Evolutionary conservation across 2,329 filamentous ascomycete genomes (phyloP), one percentile per base, ranked within the genome.

Genomic region (Aspergillus sp.): DNA sequence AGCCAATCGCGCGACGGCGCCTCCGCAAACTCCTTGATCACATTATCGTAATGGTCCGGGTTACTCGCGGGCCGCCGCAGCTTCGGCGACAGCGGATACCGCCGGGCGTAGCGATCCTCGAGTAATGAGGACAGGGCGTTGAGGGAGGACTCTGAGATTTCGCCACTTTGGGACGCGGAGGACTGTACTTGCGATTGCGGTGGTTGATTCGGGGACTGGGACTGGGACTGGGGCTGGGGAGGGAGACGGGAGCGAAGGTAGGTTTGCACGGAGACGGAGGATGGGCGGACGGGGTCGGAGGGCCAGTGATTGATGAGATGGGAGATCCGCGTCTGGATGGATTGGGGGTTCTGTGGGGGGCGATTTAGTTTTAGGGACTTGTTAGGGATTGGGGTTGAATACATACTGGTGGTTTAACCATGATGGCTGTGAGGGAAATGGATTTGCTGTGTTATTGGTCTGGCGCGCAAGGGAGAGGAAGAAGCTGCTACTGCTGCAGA

Each of bases 41-140:
- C 65, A 59, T 80, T 75, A 57, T 80, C 78, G 66, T 85, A 86
- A 66, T 85, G 78, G 2, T 76, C 75, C 9, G 82, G 81, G 53
- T 80, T 79, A 63, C 80, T 84, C 3, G 73, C 74, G 1, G 84
- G 84, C 59, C 76, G 74, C 63, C 84, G 77, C 64, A 84, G 66
- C 18, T 71, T 73, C 20, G 76, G 67, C 1, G 81, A 73, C 2
- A 84, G 63, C 2, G 82, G 82, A 61, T 81, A 84, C 67, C 78
- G 68, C 42, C 80, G 82, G 51, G 73, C 75, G 66, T 86, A 87
- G 52, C 83, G 75, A 68, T 88, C 80, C 64, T 87, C 84, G 2
- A 88, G 75, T n/a, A 88, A 74, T 2, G 83, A 80, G 62, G 84
- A 85, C 1, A 88, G 79, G 4, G 84, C 85, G 65, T 87, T 87